Evolutionary conservation across 2,329 filamentous ascomycete species (phyloP).

Genomic region (Aurifilum marmelostoma): DNA sequence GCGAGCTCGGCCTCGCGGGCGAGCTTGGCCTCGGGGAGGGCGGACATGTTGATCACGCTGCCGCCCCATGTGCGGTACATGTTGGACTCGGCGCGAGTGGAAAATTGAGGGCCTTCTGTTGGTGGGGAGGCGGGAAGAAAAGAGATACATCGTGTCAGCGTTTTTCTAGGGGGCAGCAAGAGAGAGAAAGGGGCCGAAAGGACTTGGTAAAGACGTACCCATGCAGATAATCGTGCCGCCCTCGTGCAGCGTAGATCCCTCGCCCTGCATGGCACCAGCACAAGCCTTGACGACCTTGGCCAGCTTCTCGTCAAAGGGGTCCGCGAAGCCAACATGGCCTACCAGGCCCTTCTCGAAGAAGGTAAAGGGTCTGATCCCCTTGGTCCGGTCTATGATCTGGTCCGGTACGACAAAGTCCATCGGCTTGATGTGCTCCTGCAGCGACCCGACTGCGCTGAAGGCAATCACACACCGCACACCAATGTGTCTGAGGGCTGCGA

Average conservation of each 20-base stretch:
- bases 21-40: constrained; percentile 92
- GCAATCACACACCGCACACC: constrained; percentile 91
- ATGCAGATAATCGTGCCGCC: constrained; percentile 89
- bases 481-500: constrained; percentile 90
- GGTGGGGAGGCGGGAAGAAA: not conserved
- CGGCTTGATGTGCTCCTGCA: constrained; percentile 91
- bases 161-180: constrained; percentile 8
- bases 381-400: constrained; percentile 96
- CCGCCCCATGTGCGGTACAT: constrained; percentile 95
- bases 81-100: constrained; percentile 91
- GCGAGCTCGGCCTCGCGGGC: constrained; percentile 94
- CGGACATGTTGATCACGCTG: constrained; percentile 97
- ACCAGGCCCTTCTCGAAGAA: constrained; percentile 95
- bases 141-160: not conserved
- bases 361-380: constrained; percentile 90
- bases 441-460: constrained; percentile 90
- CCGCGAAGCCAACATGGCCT: constrained; percentile 91
- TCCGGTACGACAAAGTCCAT: constrained; percentile 96
- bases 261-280: constrained; percentile 75
- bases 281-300: constrained; percentile 78
- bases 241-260: constrained; percentile 82
- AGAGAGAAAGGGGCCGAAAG: constrained; percentile 5
- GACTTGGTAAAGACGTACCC: constrained; percentile 57
- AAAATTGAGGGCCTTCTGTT: constrained; percentile 95
- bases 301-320: constrained; percentile 84